phyloP scores from a whole-genome alignment of 768 basidiomycete species.

The Lactifluus pinguis region DNA sequence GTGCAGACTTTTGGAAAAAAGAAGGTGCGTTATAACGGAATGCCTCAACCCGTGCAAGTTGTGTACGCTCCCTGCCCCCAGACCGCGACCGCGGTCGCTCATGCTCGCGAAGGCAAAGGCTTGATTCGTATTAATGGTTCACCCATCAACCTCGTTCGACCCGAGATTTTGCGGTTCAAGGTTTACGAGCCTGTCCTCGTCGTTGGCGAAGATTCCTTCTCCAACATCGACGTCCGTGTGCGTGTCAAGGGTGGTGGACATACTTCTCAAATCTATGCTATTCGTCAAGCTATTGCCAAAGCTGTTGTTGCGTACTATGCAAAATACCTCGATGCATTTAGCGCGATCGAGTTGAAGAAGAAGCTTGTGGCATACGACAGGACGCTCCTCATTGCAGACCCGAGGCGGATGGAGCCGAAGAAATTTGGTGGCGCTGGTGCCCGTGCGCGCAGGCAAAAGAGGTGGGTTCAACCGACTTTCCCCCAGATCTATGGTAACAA shows the following conservation, averaged over 20 bases:
- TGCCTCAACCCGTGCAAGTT: constrained; percentile 1
- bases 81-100: constrained; percentile 98
- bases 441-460: constrained; percentile 97
- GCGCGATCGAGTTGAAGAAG: constrained; percentile 97
- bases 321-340: constrained; percentile 97
- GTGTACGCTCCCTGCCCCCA: constrained; percentile 27
- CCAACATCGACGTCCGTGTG: constrained; percentile 87
- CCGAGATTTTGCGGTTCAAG: constrained; percentile 95
- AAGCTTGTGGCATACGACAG: constrained; percentile 93
- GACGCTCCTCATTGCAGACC: constrained; percentile 83
- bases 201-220: constrained; percentile 82
- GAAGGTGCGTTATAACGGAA: constrained; percentile 53
- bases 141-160: constrained; percentile 91
- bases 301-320: constrained; percentile 97
- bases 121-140: constrained; percentile 95
- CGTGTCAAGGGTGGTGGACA: constrained; percentile 99
- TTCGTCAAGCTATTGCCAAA: constrained; percentile 97
- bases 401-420: constrained; percentile 98
- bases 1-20: constrained; percentile 99
- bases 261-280: constrained; percentile 97
- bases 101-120: constrained; percentile 93
- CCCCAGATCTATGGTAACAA: background rate
- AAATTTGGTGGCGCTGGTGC: constrained; percentile 99
- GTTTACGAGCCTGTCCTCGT: constrained; percentile 97
- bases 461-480: constrained; percentile 37